Evolutionary conservation across 768 basidiomycete species (phyloP).

Genomic region (Suillus ampliporus): DNA sequence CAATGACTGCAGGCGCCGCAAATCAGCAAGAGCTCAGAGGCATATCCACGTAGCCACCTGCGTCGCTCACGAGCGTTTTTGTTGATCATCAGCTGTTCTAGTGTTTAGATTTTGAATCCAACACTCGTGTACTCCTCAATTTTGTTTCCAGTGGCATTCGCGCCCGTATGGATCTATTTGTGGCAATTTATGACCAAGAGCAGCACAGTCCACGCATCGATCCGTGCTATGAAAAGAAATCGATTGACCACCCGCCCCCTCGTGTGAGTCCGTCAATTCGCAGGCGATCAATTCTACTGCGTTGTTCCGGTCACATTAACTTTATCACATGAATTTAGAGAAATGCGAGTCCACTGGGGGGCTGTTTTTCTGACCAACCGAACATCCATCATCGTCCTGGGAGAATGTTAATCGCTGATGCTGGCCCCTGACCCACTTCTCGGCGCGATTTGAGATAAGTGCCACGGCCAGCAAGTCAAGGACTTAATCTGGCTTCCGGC

Average conservation of each 20-base stretch:
- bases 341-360: too few species aligned
- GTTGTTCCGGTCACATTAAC: neutral
- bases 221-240: neutral
- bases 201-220: neutral
- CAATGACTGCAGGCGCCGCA: too few species aligned
- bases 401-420: too few species aligned
- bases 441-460: neutral
- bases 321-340: too few species aligned
- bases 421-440: neutral
- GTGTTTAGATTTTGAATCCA: neutral
- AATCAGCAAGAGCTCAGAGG: too few species aligned
- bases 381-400: too few species aligned
- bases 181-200: too few species aligned
- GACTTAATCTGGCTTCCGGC: neutral
- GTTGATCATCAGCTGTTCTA: neutral
- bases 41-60: neutral
- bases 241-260: neutral
- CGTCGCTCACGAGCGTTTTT: neutral
- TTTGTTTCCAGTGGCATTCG: too few species aligned
- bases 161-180: too few species aligned
- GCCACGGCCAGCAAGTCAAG: neutral
- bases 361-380: too few species aligned
- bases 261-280: neutral
- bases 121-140: too few species aligned
- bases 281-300: too few species aligned